Conservation (phyloP, 495 filamentous ascomycete species). For the Podospora anserina region DNA sequence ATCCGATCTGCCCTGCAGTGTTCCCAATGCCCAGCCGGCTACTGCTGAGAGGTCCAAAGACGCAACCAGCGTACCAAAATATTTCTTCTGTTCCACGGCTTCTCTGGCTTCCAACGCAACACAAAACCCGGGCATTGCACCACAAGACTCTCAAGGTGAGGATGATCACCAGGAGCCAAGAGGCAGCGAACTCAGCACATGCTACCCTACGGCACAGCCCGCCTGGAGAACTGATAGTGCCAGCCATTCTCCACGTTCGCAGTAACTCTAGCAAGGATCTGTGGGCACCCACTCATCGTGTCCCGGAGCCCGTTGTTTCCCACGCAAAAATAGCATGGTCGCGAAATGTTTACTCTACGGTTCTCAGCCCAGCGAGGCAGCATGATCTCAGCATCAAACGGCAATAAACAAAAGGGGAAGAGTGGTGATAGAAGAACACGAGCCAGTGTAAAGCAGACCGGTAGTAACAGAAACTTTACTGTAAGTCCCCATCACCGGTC, state of each 20-base stretch:
- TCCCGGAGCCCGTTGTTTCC: background rate
- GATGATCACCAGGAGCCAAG: background rate
- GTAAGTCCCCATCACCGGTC: background rate
- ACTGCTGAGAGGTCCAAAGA: background rate
- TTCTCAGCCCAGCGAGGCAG: background rate
- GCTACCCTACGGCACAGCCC: constrained; percentile 6
- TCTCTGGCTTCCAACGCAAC: background rate
- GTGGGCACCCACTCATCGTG: background rate
- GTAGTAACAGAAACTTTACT: too few species aligned
- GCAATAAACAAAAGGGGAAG: background rate
- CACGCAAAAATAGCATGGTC: background rate
- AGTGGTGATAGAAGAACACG: too few species aligned
- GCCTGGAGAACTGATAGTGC: background rate
- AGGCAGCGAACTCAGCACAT: constrained; percentile 3
- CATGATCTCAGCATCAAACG: background rate
- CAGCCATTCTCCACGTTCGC: constrained; percentile 1
- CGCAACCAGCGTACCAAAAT: background rate
- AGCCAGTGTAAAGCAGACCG: too few species aligned
- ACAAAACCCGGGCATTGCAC: background rate
- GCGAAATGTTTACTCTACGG: background rate
- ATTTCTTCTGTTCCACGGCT: background rate
- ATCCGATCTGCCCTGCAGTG: background rate
- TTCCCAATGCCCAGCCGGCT: background rate
- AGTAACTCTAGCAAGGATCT: background rate
- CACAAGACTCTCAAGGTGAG: background rate